These are phyloP conservation scores for Clitocybe nebularis DNA, from an alignment of 1,284 basidiomycete species.

Conservation along the genomic window DNA sequence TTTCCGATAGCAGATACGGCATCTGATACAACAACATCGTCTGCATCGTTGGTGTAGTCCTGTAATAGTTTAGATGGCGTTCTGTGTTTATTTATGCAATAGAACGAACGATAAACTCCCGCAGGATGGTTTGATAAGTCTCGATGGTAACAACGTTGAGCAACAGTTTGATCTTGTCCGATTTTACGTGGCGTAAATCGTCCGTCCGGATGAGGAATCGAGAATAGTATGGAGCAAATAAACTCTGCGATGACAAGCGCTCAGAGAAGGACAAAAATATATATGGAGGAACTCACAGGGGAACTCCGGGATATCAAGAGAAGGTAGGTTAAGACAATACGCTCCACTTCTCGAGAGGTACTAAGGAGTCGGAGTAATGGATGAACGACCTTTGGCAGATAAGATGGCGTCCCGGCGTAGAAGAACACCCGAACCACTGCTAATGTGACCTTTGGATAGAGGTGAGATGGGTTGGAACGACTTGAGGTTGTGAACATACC, in stretches of 20 bases:
- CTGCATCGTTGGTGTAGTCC: slow-evolving; percentile 74
- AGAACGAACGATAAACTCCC: slow-evolving; percentile 74
- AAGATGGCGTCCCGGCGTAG: slow-evolving; percentile 63
- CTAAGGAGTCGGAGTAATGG: slow-evolving; percentile 71
- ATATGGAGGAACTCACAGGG: slow-evolving; percentile 45
- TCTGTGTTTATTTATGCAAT: neutral
- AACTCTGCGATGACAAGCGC: slow-evolving; percentile 34
- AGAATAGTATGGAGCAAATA: slow-evolving; percentile 57
- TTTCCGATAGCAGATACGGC: slow-evolving; percentile 77
- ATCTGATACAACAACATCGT: slow-evolving; percentile 66
- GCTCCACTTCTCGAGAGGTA: slow-evolving; percentile 63
- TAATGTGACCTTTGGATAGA: slow-evolving; percentile 64
- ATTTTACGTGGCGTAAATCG: slow-evolving; percentile 65
- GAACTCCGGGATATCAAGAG: slow-evolving; percentile 55
- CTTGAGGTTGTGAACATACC: slow-evolving; percentile 38
- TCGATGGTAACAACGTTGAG: slow-evolving; percentile 59
- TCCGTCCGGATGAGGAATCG: slow-evolving; percentile 68
- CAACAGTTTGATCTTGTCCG: slow-evolving; percentile 72
- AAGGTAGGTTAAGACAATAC: slow-evolving; percentile 71
- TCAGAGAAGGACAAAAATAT: slow-evolving; percentile 4
- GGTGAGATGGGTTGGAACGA: neutral
- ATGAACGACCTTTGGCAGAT: slow-evolving; percentile 51
- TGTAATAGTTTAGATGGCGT: slow-evolving; percentile 25
- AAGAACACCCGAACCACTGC: slow-evolving; percentile 71
- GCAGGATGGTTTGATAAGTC: slow-evolving; percentile 66